These are phyloP conservation scores for Brassica juncea DNA, from an alignment of 345 rosid species.

Conservation along the genomic window DNA sequence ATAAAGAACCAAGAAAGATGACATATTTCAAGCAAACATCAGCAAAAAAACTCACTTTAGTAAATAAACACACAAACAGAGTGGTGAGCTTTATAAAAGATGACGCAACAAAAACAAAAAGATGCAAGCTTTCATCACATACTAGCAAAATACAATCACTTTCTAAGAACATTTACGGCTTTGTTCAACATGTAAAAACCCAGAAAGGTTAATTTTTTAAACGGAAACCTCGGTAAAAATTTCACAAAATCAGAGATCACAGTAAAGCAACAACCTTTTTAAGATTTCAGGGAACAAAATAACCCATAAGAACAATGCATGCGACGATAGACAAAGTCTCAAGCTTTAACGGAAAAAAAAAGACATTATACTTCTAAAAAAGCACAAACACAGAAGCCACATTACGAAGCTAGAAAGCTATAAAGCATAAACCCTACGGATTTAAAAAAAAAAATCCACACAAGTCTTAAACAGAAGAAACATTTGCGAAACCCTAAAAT, in stretches of 20 bases:
- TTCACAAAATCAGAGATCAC: neutral
- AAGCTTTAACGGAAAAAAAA: neutral
- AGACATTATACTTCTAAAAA: neutral
- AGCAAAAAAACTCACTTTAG: neutral
- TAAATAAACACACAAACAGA: neutral
- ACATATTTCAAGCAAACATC: neutral
- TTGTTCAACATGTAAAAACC: neutral
- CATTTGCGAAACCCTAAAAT: slow-evolving; percentile 8
- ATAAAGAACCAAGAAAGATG: neutral
- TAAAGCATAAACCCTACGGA: neutral
- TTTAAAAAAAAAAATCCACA: too few relatives aligned
- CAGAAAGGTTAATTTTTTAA: neutral
- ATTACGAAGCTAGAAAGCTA: neutral
- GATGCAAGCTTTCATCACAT: neutral
- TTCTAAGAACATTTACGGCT: neutral
- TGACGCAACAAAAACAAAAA: neutral
- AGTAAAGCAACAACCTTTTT: neutral
- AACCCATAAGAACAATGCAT: slow-evolving; percentile 19
- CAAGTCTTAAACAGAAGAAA: neutral
- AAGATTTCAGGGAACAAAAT: neutral
- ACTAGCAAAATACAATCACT: neutral
- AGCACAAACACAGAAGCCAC: slow-evolving; percentile 12
- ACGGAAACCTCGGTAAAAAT: neutral
- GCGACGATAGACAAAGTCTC: neutral
- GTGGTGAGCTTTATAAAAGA: neutral